Base-by-base conservation (phyloP, 2,329 filamentous ascomycete species). In the Colletotrichum sp. region DNA sequence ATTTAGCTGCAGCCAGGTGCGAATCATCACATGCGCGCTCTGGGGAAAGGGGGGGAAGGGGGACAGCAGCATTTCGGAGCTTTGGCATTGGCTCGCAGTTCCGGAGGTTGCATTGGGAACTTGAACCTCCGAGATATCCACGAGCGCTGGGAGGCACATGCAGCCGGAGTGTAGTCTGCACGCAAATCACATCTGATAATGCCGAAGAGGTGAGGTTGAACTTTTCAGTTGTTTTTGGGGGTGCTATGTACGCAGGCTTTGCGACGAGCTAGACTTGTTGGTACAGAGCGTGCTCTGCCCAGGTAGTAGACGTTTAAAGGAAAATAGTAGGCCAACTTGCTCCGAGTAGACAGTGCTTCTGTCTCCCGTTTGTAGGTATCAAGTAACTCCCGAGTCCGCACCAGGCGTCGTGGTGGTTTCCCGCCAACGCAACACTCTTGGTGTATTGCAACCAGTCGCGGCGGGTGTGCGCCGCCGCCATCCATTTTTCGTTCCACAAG, bases 11-110 rank as follows among this genome's bases (percentile, higher is more conserved):
- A 69, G 74, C 64, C 49, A 15, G 26, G 44, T 21, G 39, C 69
- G 34, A 36, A n/a, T 21, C 49, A 60, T 59, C 74, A 76, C 74
- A 76, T 74, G 74, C 73, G 34, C 64, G 15, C 32, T n/a, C 15
- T 26, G 15, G 36, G 36, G 16, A 8, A 52, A 52, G 44, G 44
- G 28, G 28, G 26, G 26, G 26, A 7, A 26, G 24, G 24, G 18
- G 18, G 6, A 13, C 10, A 13, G 8, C 39, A 44, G 36, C 39
- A 49, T n/a, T 49, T 21, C 49, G 28, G 12, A 16, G 26, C n/a
- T 66, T 34, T 68, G 26, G 39, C 62, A 62, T 75, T 76, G 73
- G 73, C 8, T 68, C 32, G 39, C 24, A 7, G 63, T 36, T n/a
- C 62, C 70, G 70, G n/a, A 44, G 64, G 49, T 60, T 63, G 36